Percentiles rank a stretch among this genome's conserved stretches.
Evolutionary conservation across 2,329 filamentous ascomycete species (phyloP).

Genomic region (Ophiocordyceps camponoti-floridani): DNA sequence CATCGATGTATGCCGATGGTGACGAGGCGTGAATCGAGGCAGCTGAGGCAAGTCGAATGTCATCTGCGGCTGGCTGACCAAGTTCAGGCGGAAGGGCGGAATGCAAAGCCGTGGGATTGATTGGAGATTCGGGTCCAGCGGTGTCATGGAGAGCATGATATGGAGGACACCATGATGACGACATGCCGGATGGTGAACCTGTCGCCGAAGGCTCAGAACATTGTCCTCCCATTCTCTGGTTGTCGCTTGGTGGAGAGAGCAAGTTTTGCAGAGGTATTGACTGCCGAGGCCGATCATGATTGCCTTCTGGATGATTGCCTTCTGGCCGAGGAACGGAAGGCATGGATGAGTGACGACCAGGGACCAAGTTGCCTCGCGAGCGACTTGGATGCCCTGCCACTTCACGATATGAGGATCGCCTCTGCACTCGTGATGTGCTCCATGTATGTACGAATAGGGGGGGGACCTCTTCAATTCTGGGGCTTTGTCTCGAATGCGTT

Average conservation of each 20-base stretch:
- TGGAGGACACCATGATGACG: constrained; percentile 34
- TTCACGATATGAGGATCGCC: too few species aligned
- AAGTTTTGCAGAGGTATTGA: constrained; percentile 60
- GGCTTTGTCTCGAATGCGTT: too few species aligned
- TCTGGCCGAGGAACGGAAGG: neutral
- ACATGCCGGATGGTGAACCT: constrained; percentile 19
- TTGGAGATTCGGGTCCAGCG: constrained; percentile 25
- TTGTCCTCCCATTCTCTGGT: neutral
- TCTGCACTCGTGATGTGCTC: too few species aligned
- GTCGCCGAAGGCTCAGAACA: constrained; percentile 1
- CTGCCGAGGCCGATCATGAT: constrained; percentile 10
- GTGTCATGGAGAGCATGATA: constrained; percentile 19
- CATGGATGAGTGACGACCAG: neutral
- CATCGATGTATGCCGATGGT: constrained; percentile 15
- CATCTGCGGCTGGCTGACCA: constrained; percentile 10
- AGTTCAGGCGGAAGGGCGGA: constrained; percentile 36
- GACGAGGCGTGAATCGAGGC: constrained; percentile 9
- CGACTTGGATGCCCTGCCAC: too few species aligned
- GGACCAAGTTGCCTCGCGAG: too few species aligned
- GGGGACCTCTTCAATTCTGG: too few species aligned
- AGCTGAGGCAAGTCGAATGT: constrained; percentile 10
- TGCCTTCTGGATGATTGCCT: constrained; percentile 5
- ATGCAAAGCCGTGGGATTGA: constrained; percentile 34
- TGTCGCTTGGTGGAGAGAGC: constrained; percentile 6
- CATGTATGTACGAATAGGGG: too few species aligned